Evolutionary conservation across 305 asterid species (phyloP).

Genomic region (Fraxinus albicans): DNA sequence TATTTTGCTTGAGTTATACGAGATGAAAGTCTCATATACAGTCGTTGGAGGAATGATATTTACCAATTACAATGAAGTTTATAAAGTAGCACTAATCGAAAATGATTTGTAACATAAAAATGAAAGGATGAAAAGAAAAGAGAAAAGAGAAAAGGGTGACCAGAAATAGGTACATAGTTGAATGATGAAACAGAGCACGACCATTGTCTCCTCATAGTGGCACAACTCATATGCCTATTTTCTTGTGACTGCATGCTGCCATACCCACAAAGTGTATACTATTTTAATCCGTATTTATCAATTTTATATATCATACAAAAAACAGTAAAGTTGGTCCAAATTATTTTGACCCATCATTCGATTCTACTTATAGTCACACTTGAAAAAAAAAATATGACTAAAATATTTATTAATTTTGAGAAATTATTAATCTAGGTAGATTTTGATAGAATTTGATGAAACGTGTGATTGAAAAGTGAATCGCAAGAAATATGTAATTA

Average conservation of each 20-base stretch:
- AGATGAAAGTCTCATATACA: too few relatives aligned
- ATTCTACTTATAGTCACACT: background rate
- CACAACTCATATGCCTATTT: conserved; percentile 27
- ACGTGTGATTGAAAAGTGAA: too few relatives aligned
- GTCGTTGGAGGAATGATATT: too few relatives aligned
- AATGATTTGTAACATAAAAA: background rate
- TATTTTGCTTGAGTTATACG: too few relatives aligned
- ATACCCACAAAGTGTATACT: background rate
- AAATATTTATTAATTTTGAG: too few relatives aligned
- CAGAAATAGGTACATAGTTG: conserved; percentile 1
- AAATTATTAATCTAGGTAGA: background rate
- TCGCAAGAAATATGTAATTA: too few relatives aligned
- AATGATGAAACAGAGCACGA: conserved; percentile 24
- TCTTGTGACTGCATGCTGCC: conserved; percentile 1
- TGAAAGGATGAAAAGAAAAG: background rate
- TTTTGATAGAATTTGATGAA: too few relatives aligned
- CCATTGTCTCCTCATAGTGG: conserved; percentile 22
- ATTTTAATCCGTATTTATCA: background rate
- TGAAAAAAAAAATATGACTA: background rate
- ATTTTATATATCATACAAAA: background rate
- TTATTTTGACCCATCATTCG: background rate
- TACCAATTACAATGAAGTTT: too few relatives aligned
- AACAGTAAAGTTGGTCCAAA: background rate
- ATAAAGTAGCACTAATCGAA: background rate
- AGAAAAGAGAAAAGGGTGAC: background rate